These are phyloP conservation scores for Xanthoparmelia taractica DNA, from an alignment of 495 filamentous ascomycete genomes.

Conservation along the genomic window DNA sequence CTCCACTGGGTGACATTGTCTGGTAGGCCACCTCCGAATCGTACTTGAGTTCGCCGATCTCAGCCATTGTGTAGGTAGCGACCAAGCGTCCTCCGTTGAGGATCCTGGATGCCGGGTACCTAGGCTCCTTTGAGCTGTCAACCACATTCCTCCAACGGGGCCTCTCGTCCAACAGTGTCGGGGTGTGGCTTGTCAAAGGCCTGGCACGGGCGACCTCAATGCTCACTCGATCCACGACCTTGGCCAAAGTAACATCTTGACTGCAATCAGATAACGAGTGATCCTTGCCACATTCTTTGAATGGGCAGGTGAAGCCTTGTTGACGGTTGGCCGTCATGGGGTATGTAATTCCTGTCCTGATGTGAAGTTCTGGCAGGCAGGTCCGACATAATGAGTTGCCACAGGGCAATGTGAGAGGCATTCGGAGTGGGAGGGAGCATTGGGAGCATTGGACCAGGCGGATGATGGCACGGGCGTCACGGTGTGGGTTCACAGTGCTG, in stretches of 20 bases:
- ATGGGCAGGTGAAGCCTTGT: slow-evolving; percentile 65
- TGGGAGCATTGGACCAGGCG: slow-evolving; percentile 64
- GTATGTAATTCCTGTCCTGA: slow-evolving; percentile 64
- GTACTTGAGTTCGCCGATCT: slow-evolving; percentile 45
- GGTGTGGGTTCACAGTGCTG: slow-evolving; percentile 36
- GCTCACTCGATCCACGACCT: slow-evolving; percentile 45
- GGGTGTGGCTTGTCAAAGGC: slow-evolving; percentile 22
- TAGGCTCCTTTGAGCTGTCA: slow-evolving; percentile 23
- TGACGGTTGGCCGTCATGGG: slow-evolving; percentile 55
- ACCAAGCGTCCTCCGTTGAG: slow-evolving; percentile 50
- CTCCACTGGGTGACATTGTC: slow-evolving; percentile 29
- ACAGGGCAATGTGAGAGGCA: slow-evolving; percentile 74
- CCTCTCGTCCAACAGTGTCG: slow-evolving; percentile 28
- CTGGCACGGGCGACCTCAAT: slow-evolving; percentile 26
- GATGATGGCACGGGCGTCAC: slow-evolving; percentile 52
- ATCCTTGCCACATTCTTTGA: slow-evolving; percentile 54
- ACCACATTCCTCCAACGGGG: slow-evolving; percentile 22
- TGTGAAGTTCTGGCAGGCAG: slow-evolving; percentile 61
- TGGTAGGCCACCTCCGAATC: slow-evolving; percentile 49
- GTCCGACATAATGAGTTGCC: slow-evolving; percentile 67
- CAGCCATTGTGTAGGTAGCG: slow-evolving; percentile 51
- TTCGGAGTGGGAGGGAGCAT: slow-evolving; percentile 60
- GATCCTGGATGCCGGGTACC: slow-evolving; percentile 23
- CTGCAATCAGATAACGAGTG: slow-evolving; percentile 72
- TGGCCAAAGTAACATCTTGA: slow-evolving; percentile 64